A percentile compares a stretch with the other conserved stretches of the same genome.
phyloP scores from a whole-genome alignment of 2,329 filamentous ascomycete species.

The Aspergillus sp. region DNA sequence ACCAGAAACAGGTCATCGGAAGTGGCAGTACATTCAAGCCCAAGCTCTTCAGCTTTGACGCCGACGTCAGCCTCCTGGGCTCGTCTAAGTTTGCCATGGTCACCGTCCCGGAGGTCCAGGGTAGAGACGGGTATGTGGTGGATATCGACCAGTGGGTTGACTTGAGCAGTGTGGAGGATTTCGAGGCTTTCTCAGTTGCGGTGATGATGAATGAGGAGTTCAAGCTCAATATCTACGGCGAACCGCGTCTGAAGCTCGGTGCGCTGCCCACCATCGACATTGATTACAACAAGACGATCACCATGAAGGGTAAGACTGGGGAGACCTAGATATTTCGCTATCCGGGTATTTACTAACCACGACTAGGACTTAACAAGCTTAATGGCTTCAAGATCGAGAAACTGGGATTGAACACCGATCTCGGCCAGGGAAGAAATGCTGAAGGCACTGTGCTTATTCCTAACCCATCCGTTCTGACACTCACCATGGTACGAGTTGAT shows the following conservation, averaged over 20 bases:
- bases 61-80: slow-evolving; percentile 50
- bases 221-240: slow-evolving; percentile 52
- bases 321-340: background rate
- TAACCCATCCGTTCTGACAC: slow-evolving; percentile 59
- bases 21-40: slow-evolving; percentile 55
- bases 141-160: slow-evolving; percentile 46
- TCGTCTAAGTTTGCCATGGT: slow-evolving; percentile 45
- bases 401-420: slow-evolving; percentile 50
- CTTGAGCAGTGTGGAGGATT: slow-evolving; percentile 46
- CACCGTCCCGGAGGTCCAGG: slow-evolving; percentile 47
- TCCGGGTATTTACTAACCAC: background rate
- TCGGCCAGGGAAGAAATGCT: slow-evolving; percentile 53
- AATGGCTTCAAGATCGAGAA: slow-evolving; percentile 51
- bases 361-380: slow-evolving; percentile 58
- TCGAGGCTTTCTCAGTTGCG: slow-evolving; percentile 51
- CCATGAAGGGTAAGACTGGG: slow-evolving; percentile 53
- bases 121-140: slow-evolving; percentile 43
- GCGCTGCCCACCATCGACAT: slow-evolving; percentile 51
- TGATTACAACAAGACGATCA: slow-evolving; percentile 57
- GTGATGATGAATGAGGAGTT: slow-evolving; percentile 53
- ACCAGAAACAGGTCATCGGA: slow-evolving; percentile 49
- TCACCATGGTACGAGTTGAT: slow-evolving; percentile 46
- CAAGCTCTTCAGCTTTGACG: slow-evolving; percentile 55
- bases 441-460: slow-evolving; percentile 56
- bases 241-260: slow-evolving; percentile 52